Evolutionary conservation across 192 early-diverging fungal genomes (phyloP), one percentile per base, ranked within the genome.

Genomic region (Dissophora ornata): DNA sequence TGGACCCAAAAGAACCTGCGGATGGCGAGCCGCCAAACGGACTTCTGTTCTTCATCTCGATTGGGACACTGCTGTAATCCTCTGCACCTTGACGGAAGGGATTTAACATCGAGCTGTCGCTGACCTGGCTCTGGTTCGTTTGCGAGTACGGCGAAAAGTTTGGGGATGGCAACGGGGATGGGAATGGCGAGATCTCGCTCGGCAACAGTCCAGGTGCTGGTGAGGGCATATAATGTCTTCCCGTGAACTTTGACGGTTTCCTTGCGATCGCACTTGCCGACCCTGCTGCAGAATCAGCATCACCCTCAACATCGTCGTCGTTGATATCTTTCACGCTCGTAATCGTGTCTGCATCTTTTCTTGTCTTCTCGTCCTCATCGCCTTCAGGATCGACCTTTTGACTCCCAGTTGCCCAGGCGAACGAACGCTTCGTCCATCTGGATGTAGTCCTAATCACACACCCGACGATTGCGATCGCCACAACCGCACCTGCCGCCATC

Each of bases 231-330:
- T 77, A 67, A 24, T 77, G 73, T 1, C 18, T 7, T 28, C 73
- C 73, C 4, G 73, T 77, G 50, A 77, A 77, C 44, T 67, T 67
- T n/a, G 63, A 57, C 0, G 73, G 73, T 15, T 33, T 51, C 19
- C 57, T 33, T 7, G 12, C 26, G 10, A 64, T 57, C 11, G 26
- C n/a, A 32, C 24, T 45, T 12, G 15, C n/a, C 8, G 55, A 57
- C 15, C 22, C 55, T 22, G 15, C 26, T 21, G 11, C 18, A 16
- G 26, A 54, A 42, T 44, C 41, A 9, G 22, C 36, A 26, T 21
- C 32, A 9, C 32, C 61, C 25, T 29, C 28, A n/a, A 21, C 34
- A 18, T 34, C n/a, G 7, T 33, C 25, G 12, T 44, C 28, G 4
- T 41, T 42, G 28, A n/a, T 42, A 28, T 44, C 41, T 8, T 44